A percentile compares a stretch with the other conserved stretches of the same genome.
phyloP scores from a whole-genome alignment of 768 basidiomycete species.

The Chalciporus chontae region DNA sequence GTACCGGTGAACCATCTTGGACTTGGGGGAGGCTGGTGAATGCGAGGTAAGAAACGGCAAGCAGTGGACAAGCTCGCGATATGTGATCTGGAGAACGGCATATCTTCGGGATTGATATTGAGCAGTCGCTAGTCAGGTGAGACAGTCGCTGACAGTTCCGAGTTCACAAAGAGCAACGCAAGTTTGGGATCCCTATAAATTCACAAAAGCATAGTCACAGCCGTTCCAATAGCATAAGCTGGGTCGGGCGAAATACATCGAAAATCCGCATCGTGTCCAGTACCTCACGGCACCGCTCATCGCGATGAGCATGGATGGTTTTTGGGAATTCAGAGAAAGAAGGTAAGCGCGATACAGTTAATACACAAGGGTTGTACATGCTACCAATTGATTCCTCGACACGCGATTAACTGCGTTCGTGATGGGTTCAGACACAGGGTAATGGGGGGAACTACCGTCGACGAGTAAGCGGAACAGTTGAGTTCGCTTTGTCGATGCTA shows the following conservation, averaged over 20 bases:
- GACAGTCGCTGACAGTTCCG: not conserved
- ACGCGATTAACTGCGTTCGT: not conserved
- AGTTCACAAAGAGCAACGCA: not conserved
- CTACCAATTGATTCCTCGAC: not conserved
- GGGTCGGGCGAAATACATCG: not conserved
- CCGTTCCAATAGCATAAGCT: not conserved
- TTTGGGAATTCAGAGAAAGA: not conserved
- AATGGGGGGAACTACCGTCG: not conserved
- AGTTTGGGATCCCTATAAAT: not conserved
- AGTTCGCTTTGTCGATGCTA: not conserved
- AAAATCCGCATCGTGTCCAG: not conserved
- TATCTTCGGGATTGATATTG: not conserved
- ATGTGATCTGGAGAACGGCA: not conserved
- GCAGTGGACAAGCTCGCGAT: not conserved
- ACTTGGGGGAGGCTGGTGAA: not conserved
- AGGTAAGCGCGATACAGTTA: not conserved
- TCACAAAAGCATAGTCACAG: not conserved
- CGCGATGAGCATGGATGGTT: not conserved
- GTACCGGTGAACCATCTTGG: not conserved
- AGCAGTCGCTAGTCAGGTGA: constrained; percentile 7
- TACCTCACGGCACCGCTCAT: not conserved
- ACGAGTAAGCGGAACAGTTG: constrained; percentile 3
- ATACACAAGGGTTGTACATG: constrained; percentile 2
- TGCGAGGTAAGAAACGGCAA: not conserved
- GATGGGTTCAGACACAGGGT: not conserved